Evolutionary conservation across 495 filamentous ascomycete species (phyloP), one percentile per base, ranked within the genome.

Genomic region (Penicillium steckii): DNA sequence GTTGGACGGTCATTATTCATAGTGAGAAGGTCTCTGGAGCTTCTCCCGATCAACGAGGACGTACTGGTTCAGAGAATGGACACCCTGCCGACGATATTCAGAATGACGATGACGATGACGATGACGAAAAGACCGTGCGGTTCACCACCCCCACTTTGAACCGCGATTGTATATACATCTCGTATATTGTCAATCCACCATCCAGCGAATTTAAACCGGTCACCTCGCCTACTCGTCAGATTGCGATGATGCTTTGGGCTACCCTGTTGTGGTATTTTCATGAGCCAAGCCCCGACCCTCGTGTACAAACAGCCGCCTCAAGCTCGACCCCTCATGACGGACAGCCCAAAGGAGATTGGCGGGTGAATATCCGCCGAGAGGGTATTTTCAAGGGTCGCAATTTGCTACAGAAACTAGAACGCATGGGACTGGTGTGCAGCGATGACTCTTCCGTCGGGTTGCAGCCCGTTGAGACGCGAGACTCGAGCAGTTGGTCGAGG

Each of bases 251-350:
- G 89, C 81, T 97, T 6, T 98, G 93, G 91, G 83, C 89, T 23
- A 91, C 89, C 1, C 71, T 97, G 26, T 95, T 87, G 69, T 97
- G 95, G 95, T 98, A 97, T 72, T 98, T 97, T 65, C 91, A 97
- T 52, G 72, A 80, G 59, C 67, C 71, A 0, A 62, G 74, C 35
- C 78, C 78, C 1, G 72, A 80, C 33, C 61, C 69, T 10, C 79
- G 77, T 33, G 48, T 93, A 19, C 75, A 73, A 10, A 89, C 80
- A 8, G 75, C 79, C n/a, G 76, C 80, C 3, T 88, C 83, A 13
- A 79, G 77, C 52, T 55, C 79, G 51, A 88, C 89, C 0, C 86
- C 91, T 2, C 68, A 74, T 17, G 62, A 68, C 2, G 93, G 90
- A 8, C 84, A 78, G 48, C 95, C 94, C 0, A 84, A 80, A 48